Base-by-base conservation (phyloP, 345 rosid species). In the Anacardium occidentale region DNA sequence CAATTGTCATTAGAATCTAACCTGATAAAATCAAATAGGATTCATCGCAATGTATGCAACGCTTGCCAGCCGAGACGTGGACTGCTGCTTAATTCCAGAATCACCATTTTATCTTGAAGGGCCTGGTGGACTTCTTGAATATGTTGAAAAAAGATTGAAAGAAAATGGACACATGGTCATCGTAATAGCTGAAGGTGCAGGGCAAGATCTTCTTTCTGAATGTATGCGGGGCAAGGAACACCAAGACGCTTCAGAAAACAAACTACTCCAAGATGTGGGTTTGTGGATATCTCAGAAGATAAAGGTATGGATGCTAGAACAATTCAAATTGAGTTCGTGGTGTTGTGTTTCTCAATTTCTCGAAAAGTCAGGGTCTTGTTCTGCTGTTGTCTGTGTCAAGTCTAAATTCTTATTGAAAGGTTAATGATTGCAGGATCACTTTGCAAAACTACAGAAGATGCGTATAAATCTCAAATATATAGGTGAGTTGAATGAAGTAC, bases 41-140 rank as follows among this genome's bases (percentile, higher is more conserved):
- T 88, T 83, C 67, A 86, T 88, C n/a, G 90, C 89, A 17, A 80
- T 86, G 89, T 74, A 86, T 71, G 92, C 92, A 48, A 86, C 87
- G 22, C 84, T 86, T 8, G 89, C 92, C 10, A 86, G 90, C 80
- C 62, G 87, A 63, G 92, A 88, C 34, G 90, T 86, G 12, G 92
- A 88, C 75, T 84, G 92, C 65, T 86, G 90, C 77, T 78, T 86
- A 77, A 86, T 84, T 66, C 90, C 92, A 14, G 86, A 84, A 72
- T 86, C 89, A 32, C 89, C 90, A 21, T 88, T 88, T 75, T 86
- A 83, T 82, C 87, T 88, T 10, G 92, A 88, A 75, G 90, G 92
- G 10, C 67, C 76, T 0, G 85, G 89, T 44, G 92, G 92, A 59
- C 84, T 88, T 47, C 77, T 83, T 57, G 90, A 88, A 73, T 86